Evolutionary conservation across 768 basidiomycete species (phyloP), one percentile per base, ranked within the genome.

Genomic region (Hygrophoropsis aurantiaca): DNA sequence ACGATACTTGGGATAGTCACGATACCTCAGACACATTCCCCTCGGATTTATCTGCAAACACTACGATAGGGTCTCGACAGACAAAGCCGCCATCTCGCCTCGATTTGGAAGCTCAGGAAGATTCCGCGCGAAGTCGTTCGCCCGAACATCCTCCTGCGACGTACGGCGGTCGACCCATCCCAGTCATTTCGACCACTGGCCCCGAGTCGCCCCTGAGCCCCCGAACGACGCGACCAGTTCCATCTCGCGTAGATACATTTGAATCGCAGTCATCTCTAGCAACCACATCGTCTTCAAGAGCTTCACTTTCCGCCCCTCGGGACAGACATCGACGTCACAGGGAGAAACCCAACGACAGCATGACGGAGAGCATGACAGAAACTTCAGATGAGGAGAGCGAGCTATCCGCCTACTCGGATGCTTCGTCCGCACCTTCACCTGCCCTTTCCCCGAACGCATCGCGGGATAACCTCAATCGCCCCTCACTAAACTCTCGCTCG

Each of bases 171-270:
- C 55, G 77, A 21, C 68, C 74, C 1, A 79, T 85, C 40, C 83
- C 82, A 13, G 67, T 59, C 7, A 82, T 84, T 48, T 75, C 77
- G 4, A 81, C 78, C 2, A 74, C 75, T 5, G 72, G 61, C 3
- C 75, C 78, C 1, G 73, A 73, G 33, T 67, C 71, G 3, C 70
- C 71, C 20, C 54, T 50, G 24, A 52, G 58, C n/a, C 42, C 52
- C 3, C 39, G 55, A 38, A 55, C 61, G 15, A 50, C 59, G 18
- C 54, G 48, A 16, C 57, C 61, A 42, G 19, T 30, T 20, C 27
- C 50, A 23, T 42, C 50, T 3, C 24, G 62, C 46, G 41, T 50
- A 30, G 27, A 44, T 47, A 48, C 47, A 4, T 3, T 44, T 11
- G 46, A 42, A 27, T 56, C 46, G 11, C 57, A 46, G 6, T 19